A percentile compares a stretch with the other conserved stretches of the same genome.
These are phyloP conservation scores for Huiozyma sinensis DNA, from an alignment of 805 yeast genomes.

Conservation along the genomic window DNA sequence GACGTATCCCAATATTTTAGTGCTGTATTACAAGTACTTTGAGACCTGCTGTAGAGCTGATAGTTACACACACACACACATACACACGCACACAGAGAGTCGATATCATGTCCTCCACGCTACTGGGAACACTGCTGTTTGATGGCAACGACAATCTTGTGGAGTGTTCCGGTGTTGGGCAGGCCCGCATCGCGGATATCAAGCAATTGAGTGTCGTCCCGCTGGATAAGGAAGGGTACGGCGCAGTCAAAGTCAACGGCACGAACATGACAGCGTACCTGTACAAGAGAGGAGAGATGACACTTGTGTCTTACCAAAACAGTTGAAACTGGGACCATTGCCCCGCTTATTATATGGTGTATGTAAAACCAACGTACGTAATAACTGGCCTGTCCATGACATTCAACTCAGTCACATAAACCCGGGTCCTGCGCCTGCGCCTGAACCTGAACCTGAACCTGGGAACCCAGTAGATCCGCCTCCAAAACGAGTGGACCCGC, in stretches of 20 bases:
- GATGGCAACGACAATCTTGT: slow-evolving; percentile 25
- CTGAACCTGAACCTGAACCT: slow-evolving; percentile 6
- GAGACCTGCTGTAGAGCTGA: not conserved
- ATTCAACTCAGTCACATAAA: not conserved
- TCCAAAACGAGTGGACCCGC: slow-evolving; percentile 3
- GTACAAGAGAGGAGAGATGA: slow-evolving; percentile 19
- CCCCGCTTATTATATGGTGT: no score
- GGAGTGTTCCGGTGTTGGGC: slow-evolving; percentile 24
- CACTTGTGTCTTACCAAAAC: slow-evolving; percentile 17
- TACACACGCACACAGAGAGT: not conserved
- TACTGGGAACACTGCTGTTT: slow-evolving; percentile 22
- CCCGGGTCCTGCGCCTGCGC: slow-evolving; percentile 7
- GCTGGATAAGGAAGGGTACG: slow-evolving; percentile 21
- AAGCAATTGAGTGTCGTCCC: slow-evolving; percentile 13
- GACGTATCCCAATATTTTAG: not conserved
- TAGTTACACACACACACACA: not conserved
- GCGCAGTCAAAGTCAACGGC: slow-evolving; percentile 4
- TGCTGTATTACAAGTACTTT: no score
- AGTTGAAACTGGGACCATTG: no score
- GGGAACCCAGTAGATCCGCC: not conserved
- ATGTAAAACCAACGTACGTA: not conserved
- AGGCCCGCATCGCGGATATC: slow-evolving; percentile 19
- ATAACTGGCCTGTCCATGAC: not conserved
- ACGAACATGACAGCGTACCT: slow-evolving; percentile 7
- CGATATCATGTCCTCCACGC: not conserved